These are phyloP conservation scores for Toxoplasma gondii DNA, from an alignment of 169 alveolate species.

Conservation along the genomic window DNA sequence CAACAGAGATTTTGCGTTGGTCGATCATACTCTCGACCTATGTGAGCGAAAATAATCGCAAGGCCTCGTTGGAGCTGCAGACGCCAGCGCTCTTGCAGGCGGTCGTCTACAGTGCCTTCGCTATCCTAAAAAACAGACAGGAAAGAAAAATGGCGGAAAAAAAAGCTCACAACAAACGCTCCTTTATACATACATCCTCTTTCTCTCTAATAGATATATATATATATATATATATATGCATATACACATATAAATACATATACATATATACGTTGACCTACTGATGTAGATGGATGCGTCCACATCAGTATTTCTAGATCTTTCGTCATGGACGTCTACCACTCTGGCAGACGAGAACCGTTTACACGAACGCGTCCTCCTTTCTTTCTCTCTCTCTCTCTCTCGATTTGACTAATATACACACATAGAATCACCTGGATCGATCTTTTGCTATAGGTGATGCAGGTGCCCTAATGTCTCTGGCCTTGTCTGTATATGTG, in stretches of 20 bases:
- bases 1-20: conserved; percentile 17
- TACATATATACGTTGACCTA: background rate
- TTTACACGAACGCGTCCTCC: no score
- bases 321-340: no score
- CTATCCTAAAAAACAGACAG: background rate
- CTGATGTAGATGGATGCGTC: no score
- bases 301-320: no score
- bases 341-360: no score
- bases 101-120: background rate
- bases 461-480: no score
- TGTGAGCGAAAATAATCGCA: background rate
- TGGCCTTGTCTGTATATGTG: no score
- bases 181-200: background rate
- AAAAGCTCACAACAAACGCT: background rate
- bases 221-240: background rate
- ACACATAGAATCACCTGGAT: no score
- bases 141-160: background rate
- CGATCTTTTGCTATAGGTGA: no score
- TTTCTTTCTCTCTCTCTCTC: no score
- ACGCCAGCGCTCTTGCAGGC: conserved; percentile 33
- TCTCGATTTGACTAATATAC: no score
- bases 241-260: background rate
- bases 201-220: background rate
- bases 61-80: conserved; percentile 38
- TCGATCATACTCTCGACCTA: conserved; percentile 18